phyloP scores from a whole-genome alignment of 2,329 filamentous ascomycete genomes.

The Xylaria multiplex region DNA sequence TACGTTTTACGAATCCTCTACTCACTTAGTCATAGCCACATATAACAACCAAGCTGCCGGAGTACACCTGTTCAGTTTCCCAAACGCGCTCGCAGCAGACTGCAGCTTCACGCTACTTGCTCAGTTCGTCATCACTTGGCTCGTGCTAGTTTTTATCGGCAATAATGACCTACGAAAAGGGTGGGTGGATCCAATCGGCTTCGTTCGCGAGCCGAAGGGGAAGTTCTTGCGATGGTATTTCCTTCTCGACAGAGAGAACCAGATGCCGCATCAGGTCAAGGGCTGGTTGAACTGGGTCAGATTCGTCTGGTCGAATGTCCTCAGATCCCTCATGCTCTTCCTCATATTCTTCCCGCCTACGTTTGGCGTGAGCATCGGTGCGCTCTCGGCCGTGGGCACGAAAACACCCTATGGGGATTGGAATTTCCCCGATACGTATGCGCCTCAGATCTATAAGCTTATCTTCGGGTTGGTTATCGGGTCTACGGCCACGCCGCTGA shows the following conservation, averaged over 20 bases:
- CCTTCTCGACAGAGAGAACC: conserved; percentile 16
- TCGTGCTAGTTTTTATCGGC: conserved; percentile 15
- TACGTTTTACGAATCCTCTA: not conserved
- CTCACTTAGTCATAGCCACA: conserved; percentile 16
- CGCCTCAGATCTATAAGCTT: conserved; percentile 26
- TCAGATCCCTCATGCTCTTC: conserved; percentile 27
- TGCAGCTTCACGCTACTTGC: conserved; percentile 28
- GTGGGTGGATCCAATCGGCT: conserved; percentile 21
- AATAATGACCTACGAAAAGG: conserved; percentile 22
- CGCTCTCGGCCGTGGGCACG: conserved; percentile 22
- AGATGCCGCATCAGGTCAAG: conserved; percentile 10
- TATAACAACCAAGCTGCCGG: conserved; percentile 25
- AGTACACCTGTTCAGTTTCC: conserved; percentile 22
- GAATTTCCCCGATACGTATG: conserved; percentile 15
- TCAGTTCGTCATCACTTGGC: conserved; percentile 30
- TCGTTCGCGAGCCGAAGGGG: conserved; percentile 27
- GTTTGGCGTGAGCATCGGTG: conserved; percentile 27
- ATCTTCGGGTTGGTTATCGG: conserved; percentile 24
- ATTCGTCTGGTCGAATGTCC: conserved; percentile 12
- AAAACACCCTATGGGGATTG: conserved; percentile 13
- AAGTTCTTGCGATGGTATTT: conserved; percentile 32
- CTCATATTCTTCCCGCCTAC: conserved; percentile 19
- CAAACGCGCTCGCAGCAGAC: conserved; percentile 28
- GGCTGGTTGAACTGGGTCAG: conserved; percentile 14
- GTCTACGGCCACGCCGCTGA: conserved; percentile 21